Conservation (phyloP, 108 stramenopile species). For the Cyclotella distinguenda region DNA sequence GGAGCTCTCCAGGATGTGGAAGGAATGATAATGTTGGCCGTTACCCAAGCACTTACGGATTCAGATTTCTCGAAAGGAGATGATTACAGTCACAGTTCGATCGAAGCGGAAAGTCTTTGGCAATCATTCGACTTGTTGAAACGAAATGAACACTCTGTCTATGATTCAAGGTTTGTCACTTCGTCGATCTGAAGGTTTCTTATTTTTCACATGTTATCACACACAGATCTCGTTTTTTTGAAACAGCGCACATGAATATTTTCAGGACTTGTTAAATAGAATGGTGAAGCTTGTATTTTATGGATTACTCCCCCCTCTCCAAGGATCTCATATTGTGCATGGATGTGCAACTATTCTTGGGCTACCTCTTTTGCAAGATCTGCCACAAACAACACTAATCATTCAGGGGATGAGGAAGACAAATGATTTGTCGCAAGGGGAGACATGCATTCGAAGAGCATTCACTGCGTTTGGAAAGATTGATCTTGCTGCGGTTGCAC, state of each 20-base stretch:
- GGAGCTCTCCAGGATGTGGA: conserved; percentile 61
- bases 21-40: conserved; percentile 81
- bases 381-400: conserved; percentile 67
- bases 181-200: background rate
- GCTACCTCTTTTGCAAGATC: conserved; percentile 56
- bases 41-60: conserved; percentile 71
- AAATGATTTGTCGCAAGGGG: conserved; percentile 38
- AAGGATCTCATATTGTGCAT: conserved; percentile 75
- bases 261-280: conserved; percentile 73
- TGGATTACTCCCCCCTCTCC: conserved; percentile 55
- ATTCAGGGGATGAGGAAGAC: conserved; percentile 82
- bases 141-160: conserved; percentile 56
- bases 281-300: conserved; percentile 65
- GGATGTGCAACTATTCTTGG: conserved; percentile 81
- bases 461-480: conserved; percentile 76
- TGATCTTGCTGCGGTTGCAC: conserved; percentile 66
- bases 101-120: conserved; percentile 72
- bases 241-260: conserved; percentile 46
- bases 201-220: background rate
- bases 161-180: conserved; percentile 47
- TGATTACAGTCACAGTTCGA: conserved; percentile 18
- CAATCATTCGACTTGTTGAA: conserved; percentile 80
- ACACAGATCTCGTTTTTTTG: background rate
- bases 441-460: conserved; percentile 42
- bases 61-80: conserved; percentile 28